A percentile compares a stretch with the other conserved stretches of the same genome.
Evolutionary conservation across 2,329 filamentous ascomycete genomes (phyloP).

Genomic region (Colletotrichum sp.): DNA sequence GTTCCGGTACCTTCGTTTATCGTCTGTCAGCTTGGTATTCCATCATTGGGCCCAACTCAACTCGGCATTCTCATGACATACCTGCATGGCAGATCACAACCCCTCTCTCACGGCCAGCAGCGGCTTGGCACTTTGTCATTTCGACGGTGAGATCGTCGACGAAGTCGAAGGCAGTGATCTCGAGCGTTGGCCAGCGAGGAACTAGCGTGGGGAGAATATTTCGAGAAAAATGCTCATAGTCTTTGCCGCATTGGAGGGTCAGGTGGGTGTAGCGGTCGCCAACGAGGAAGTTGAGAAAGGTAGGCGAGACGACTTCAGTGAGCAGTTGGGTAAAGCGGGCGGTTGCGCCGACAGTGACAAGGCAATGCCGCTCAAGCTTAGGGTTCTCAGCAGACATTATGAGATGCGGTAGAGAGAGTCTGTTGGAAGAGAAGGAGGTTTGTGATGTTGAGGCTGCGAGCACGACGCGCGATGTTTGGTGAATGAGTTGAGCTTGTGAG

Average conservation of each 20-base stretch:
- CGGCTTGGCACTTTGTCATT: conserved; percentile 60
- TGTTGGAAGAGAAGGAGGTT: neutral
- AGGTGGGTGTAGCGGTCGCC: conserved; percentile 71
- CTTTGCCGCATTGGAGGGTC: conserved; percentile 80
- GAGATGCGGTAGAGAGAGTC: neutral
- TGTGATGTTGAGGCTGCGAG: neutral
- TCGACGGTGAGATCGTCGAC: conserved; percentile 63
- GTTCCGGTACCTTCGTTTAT: conserved; percentile 76
- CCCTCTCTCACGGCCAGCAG: conserved; percentile 61
- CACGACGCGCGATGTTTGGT: neutral
- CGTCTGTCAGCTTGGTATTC: neutral
- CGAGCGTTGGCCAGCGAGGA: conserved; percentile 41
- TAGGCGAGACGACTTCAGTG: conserved; percentile 62
- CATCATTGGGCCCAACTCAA: neutral
- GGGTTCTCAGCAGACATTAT: neutral
- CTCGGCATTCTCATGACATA: conserved; percentile 34
- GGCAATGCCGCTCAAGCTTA: conserved; percentile 54
- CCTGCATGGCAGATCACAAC: conserved; percentile 90
- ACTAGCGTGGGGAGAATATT: conserved; percentile 23
- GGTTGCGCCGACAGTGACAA: conserved; percentile 93
- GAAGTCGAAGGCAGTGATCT: conserved; percentile 70
- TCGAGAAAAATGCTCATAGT: conserved; percentile 59
- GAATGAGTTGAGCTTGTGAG: neutral
- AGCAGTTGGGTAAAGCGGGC: conserved; percentile 81
- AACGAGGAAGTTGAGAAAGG: conserved; percentile 67